Percentiles rank a stretch among this genome's conserved stretches.
Evolutionary conservation across 2,329 filamentous ascomycete genomes (phyloP).

Genomic region (Emericellopsis cladophorae): DNA sequence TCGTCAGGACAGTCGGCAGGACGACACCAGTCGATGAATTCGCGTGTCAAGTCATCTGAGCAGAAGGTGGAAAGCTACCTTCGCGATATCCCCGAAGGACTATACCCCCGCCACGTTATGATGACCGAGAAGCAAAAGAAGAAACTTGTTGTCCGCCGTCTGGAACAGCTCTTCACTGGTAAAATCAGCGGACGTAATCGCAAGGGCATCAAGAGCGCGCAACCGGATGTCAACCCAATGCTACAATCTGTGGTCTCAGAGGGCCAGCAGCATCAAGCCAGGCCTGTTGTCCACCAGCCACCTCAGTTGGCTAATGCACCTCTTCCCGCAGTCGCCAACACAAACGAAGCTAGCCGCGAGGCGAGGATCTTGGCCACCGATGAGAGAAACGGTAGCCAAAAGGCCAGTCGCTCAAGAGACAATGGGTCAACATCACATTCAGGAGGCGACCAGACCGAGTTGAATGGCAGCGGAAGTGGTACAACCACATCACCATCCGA

Average conservation of each 20-base stretch:
- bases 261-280: slow-evolving; percentile 10
- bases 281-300: slow-evolving; percentile 22
- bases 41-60: slow-evolving; percentile 29
- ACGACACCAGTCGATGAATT: slow-evolving; percentile 18
- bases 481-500: slow-evolving; percentile 27
- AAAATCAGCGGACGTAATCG: slow-evolving; percentile 32
- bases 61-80: slow-evolving; percentile 58
- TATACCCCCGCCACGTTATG: slow-evolving; percentile 46
- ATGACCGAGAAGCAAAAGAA: slow-evolving; percentile 67
- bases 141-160: slow-evolving; percentile 59
- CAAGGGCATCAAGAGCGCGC: slow-evolving; percentile 3
- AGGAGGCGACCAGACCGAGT: slow-evolving; percentile 32
- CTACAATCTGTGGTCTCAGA: slow-evolving; percentile 13
- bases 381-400: slow-evolving; percentile 15
- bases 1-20: slow-evolving; percentile 26
- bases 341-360: slow-evolving; percentile 27
- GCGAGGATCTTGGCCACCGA: slow-evolving; percentile 30
- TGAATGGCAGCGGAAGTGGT: slow-evolving; percentile 19
- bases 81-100: slow-evolving; percentile 56
- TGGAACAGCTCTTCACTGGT: slow-evolving; percentile 76
- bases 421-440: slow-evolving; percentile 33
- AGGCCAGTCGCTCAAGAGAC: slow-evolving; percentile 28
- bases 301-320: neutral
- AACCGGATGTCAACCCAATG: slow-evolving; percentile 1
- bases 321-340: neutral